Evolutionary conservation across 2,329 filamentous ascomycete species (phyloP), one percentile per base, ranked within the genome.

Genomic region (Helminthosporium solani): DNA sequence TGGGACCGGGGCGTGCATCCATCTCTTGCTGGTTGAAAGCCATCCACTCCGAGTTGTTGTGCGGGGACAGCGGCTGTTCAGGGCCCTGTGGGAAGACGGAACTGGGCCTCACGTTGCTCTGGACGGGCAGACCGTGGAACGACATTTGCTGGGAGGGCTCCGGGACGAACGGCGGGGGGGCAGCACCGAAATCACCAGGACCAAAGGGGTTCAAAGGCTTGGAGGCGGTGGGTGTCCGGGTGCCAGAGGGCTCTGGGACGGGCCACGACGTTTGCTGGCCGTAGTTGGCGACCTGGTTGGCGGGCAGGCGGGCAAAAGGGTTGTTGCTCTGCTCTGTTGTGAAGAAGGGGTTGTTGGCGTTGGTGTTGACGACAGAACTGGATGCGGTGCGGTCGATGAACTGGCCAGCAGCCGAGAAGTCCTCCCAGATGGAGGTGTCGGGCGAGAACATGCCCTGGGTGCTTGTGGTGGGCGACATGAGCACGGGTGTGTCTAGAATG

Each of bases 171-270:
- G 43, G 66, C 34, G 70, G 67, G 38, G 68, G 61, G n/a, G 73
- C 67, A 54, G 74, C 52, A 66, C 80, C 77, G 60, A 76, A 77
- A 38, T 80, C 76, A 31, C 74, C 69, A 27, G 67, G 64, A 30
- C 75, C 71, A 60, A 80, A 82, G 36, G 83, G 80, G 60, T 88
- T 85, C 61, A 88, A 87, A 42, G 83, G 84, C 64, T 88, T 90
- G 53, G 82, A 76, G 50, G 83, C 84, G 50, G 90, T 82, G 14
- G 87, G 86, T 6, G 88, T 92, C 68, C 83, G 86, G 52, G 88
- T 82, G 42, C 83, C 86, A 20, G 87, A 87, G 58, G 75, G 77
- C 57, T 83, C 79, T 66, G 85, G 33, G 34, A 73, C 78, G 40
- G 83, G 75, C 87, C 87, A 91, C 51, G 73, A 67, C 38, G 62